phyloP scores from a whole-genome alignment of 805 yeast genomes.

The Yamadazyma nakazawae region DNA sequence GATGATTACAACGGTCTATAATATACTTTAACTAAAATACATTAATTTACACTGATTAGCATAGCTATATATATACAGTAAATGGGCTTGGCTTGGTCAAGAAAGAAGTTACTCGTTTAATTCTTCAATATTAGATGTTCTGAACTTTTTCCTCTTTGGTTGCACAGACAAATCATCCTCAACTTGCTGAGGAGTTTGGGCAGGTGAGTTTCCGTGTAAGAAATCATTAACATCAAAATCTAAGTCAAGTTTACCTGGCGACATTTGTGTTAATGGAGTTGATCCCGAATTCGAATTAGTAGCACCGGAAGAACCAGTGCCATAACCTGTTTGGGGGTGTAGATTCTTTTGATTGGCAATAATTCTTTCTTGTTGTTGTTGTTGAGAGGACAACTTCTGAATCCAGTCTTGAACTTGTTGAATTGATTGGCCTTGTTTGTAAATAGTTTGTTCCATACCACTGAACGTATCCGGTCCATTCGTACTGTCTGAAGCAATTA shows the following conservation, averaged over 20 bases:
- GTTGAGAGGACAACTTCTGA: conserved; percentile 30
- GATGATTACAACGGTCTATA: not conserved
- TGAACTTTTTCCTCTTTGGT: conserved; percentile 10
- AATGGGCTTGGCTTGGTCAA: not conserved
- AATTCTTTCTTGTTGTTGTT: conserved; percentile 19
- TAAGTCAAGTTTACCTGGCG: conserved; percentile 10
- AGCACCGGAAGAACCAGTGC: not conserved
- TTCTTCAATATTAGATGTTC: conserved; percentile 12
- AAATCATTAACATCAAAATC: conserved; percentile 17
- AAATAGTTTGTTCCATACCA: conserved; percentile 46
- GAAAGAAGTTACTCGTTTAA: conserved; percentile 2
- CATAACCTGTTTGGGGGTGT: not conserved
- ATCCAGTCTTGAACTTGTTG: conserved; percentile 59
- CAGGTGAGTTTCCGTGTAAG: conserved; percentile 8
- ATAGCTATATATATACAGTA: not conserved
- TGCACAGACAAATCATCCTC: conserved; percentile 6
- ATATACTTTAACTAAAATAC: not conserved
- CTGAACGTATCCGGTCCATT: conserved; percentile 15
- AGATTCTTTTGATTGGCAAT: conserved; percentile 18
- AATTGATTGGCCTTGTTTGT: conserved; percentile 49
- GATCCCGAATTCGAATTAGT: not conserved
- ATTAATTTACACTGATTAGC: not conserved
- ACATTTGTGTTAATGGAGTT: conserved; percentile 1
- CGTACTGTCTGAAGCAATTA: conserved; percentile 8
- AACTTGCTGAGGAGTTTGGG: conserved; percentile 8